A percentile compares a stretch with the other conserved stretches of the same genome.
phyloP scores from a whole-genome alignment of 2,329 filamentous ascomycete species.

The Diaporthe velutina region DNA sequence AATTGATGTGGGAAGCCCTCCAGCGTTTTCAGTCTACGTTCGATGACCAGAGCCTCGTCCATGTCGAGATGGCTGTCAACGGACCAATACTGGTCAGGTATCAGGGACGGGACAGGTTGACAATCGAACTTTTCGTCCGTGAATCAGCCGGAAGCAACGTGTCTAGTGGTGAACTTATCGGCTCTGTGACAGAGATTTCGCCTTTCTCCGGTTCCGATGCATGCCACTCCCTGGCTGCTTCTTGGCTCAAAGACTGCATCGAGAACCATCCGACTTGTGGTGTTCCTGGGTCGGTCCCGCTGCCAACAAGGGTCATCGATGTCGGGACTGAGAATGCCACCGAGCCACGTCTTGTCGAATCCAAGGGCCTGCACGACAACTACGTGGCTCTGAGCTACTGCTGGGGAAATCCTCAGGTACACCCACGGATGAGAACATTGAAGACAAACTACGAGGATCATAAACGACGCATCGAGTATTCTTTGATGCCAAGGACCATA shows the following conservation, averaged over 20 bases:
- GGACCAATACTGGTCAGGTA: conserved; percentile 4
- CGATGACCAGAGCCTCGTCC: conserved; percentile 9
- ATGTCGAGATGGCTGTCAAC: not conserved
- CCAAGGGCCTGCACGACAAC: not conserved
- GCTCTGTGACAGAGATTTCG: conserved; percentile 1
- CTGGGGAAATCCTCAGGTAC: conserved; percentile 18
- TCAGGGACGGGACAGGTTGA: not conserved
- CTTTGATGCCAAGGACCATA: conserved; percentile 22
- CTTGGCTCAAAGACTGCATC: conserved; percentile 22
- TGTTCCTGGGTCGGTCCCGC: not conserved
- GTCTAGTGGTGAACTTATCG: not conserved
- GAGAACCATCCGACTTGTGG: conserved; percentile 23
- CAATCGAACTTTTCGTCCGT: conserved; percentile 8
- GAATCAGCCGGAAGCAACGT: not conserved
- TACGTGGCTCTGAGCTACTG: conserved; percentile 31
- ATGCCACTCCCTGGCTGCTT: not conserved
- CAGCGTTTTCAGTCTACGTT: not conserved
- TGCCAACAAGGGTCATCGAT: conserved; percentile 30
- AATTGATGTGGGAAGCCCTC: conserved; percentile 16
- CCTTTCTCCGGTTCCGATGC: conserved; percentile 5
- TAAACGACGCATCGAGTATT: not conserved
- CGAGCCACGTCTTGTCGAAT: conserved; percentile 17
- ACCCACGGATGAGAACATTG: conserved; percentile 20
- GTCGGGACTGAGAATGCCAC: not conserved
- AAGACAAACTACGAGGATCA: conserved; percentile 17